phyloP scores from a whole-genome alignment of 768 basidiomycete genomes.

The Russula brevipes region DNA sequence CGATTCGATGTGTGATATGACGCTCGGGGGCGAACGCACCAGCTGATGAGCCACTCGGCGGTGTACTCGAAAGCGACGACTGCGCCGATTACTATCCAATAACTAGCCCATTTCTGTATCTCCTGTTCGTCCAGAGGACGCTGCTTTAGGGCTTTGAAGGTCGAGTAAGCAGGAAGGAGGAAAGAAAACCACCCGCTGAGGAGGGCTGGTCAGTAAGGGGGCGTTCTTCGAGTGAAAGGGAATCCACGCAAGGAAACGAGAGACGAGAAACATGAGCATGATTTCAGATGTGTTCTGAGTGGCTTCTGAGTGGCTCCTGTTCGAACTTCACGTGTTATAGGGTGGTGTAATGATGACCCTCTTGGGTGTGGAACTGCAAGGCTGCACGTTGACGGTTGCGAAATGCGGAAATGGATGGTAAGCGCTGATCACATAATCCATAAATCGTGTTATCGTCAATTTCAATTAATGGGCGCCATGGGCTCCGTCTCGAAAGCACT shows the following conservation, averaged over 20 bases:
- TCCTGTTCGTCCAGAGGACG: slow-evolving; percentile 47
- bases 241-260: slow-evolving; percentile 45
- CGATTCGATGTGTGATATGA: not conserved
- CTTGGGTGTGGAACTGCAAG: too few relatives aligned
- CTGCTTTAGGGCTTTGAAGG: slow-evolving; percentile 61
- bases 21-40: slow-evolving; percentile 38
- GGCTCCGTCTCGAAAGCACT: too few relatives aligned
- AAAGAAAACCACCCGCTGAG: slow-evolving; percentile 68
- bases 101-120: slow-evolving; percentile 52
- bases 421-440: slow-evolving; percentile 4
- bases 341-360: not conserved
- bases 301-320: not conserved
- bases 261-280: slow-evolving; percentile 49
- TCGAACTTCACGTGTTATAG: not conserved
- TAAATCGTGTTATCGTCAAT: not conserved
- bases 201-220: slow-evolving; percentile 7
- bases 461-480: too few relatives aligned
- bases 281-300: not conserved
- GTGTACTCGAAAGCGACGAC: slow-evolving; percentile 60
- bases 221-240: not conserved
- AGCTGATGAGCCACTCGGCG: slow-evolving; percentile 59
- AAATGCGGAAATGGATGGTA: too few relatives aligned
- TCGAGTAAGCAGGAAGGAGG: slow-evolving; percentile 55
- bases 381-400: too few relatives aligned
- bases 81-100: slow-evolving; percentile 59